A percentile compares a stretch with the other conserved stretches of the same genome.
phyloP scores from a whole-genome alignment of 108 stramenopile species.

The Nitzschia sp. region DNA sequence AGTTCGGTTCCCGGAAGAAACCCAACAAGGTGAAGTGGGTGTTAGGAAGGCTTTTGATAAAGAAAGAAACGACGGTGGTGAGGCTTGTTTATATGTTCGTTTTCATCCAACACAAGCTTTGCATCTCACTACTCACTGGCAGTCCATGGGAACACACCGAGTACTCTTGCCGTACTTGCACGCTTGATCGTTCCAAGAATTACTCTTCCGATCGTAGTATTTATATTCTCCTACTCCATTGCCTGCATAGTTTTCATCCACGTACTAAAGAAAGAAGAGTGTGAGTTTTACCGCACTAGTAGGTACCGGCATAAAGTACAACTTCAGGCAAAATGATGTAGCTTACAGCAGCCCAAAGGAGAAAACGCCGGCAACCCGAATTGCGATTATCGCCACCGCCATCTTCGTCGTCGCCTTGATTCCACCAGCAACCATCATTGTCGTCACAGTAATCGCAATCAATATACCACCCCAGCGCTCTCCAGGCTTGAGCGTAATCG shows the following conservation, averaged over 20 bases:
- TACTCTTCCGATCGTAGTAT: no score
- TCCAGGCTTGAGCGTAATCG: conserved; percentile 61
- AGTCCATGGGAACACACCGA: conserved; percentile 73
- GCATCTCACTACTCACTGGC: conserved; percentile 55
- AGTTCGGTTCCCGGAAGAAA: conserved; percentile 58
- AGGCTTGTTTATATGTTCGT: no score
- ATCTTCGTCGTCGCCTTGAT: conserved; percentile 2
- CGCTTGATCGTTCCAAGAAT: conserved; percentile 40
- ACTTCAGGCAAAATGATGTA: no score
- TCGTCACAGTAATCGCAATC: conserved; percentile 39
- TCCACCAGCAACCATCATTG: conserved; percentile 12
- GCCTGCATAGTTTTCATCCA: conserved; percentile 58
- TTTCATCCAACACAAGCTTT: no score
- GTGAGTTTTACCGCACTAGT: not conserved
- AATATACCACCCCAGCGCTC: conserved; percentile 54
- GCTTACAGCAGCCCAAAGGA: conserved; percentile 66
- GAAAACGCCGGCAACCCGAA: conserved; percentile 46
- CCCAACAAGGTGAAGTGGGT: conserved; percentile 56
- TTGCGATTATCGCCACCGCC: conserved; percentile 17
- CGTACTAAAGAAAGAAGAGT: conserved; percentile 34
- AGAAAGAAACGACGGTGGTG: no score
- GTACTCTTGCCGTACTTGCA: conserved; percentile 28
- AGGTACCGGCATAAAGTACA: no score
- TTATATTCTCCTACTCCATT: conserved; percentile 61
- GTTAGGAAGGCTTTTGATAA: no score